Conservation (phyloP, 2,329 filamentous ascomycete species). For the Aspergillus japonicus region DNA sequence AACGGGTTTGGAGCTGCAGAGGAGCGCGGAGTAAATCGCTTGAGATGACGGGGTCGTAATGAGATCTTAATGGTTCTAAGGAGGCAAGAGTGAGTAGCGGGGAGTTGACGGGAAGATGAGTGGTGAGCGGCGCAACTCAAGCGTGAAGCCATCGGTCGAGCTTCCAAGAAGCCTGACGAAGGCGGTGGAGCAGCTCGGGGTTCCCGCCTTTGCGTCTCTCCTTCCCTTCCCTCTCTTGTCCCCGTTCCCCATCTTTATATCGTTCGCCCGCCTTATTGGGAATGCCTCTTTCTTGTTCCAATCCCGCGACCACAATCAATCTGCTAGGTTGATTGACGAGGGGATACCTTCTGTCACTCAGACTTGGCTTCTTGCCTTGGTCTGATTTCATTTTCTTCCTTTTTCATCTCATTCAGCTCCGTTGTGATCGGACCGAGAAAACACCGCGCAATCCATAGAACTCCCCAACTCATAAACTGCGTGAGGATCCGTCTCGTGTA, state of each 20-base stretch:
- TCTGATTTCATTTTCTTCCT: not conserved
- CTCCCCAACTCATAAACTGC: conserved; percentile 1
- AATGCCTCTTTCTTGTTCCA: conserved; percentile 13
- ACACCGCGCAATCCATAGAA: conserved; percentile 14
- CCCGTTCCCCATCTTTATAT: conserved; percentile 10
- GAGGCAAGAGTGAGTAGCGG: not conserved
- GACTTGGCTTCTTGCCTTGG: not conserved
- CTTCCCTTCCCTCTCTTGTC: conserved; percentile 20
- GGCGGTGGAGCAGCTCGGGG: conserved; percentile 30
- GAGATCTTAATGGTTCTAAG: not conserved
- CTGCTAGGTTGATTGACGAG: not conserved
- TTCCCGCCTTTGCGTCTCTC: conserved; percentile 24
- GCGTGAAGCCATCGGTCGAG: conserved; percentile 14
- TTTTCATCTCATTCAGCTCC: not conserved
- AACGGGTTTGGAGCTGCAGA: not conserved
- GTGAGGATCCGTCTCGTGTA: conserved; percentile 11
- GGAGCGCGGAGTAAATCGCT: not conserved
- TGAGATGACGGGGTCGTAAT: not conserved
- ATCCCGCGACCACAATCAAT: conserved; percentile 6
- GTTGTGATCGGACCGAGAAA: conserved; percentile 14
- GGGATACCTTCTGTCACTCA: not conserved
- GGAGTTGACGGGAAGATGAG: conserved; percentile 1
- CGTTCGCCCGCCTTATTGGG: conserved; percentile 14
- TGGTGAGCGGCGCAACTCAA: conserved; percentile 6
- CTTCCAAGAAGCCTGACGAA: conserved; percentile 32